These are phyloP conservation scores for Calonectria hongkongensis DNA, from an alignment of 2,329 filamentous ascomycete species.

Conservation along the genomic window DNA sequence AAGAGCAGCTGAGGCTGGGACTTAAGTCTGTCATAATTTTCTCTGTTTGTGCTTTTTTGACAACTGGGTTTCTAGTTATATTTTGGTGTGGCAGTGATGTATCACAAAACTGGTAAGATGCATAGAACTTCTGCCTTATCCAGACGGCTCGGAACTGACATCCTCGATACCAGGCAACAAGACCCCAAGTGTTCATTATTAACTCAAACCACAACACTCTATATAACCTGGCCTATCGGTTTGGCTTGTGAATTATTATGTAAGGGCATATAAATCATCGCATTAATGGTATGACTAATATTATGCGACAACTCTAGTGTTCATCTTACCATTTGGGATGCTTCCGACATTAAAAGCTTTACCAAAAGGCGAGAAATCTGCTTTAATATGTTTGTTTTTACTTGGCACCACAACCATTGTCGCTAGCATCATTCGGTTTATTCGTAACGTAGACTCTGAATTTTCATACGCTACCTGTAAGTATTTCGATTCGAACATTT, in stretches of 20 bases:
- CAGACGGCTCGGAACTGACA: not conserved
- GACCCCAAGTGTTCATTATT: not conserved
- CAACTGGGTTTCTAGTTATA: not conserved
- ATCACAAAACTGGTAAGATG: not conserved
- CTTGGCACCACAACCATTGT: not conserved
- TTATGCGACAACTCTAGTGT: not conserved
- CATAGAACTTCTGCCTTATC: too few relatives aligned
- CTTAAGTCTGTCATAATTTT: not conserved
- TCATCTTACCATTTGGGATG: slow-evolving; percentile 3
- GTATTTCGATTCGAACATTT: not conserved
- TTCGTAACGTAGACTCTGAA: not conserved
- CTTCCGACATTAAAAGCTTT: slow-evolving; percentile 14
- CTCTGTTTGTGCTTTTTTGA: not conserved
- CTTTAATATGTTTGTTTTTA: not conserved
- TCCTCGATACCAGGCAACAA: not conserved
- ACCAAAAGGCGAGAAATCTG: not conserved
- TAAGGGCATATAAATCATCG: not conserved
- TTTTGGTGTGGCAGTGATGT: slow-evolving; percentile 12
- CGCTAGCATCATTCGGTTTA: not conserved
- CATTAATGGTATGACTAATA: not conserved
- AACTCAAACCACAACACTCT: not conserved
- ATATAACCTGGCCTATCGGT: not conserved
- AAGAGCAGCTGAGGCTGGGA: not conserved
- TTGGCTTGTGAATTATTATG: not conserved
- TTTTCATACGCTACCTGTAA: slow-evolving; percentile 17